Percentiles rank a stretch among this genome's conserved stretches.
Conservation (phyloP, 2,329 filamentous ascomycete species). For the Colletotrichum graminicola region DNA sequence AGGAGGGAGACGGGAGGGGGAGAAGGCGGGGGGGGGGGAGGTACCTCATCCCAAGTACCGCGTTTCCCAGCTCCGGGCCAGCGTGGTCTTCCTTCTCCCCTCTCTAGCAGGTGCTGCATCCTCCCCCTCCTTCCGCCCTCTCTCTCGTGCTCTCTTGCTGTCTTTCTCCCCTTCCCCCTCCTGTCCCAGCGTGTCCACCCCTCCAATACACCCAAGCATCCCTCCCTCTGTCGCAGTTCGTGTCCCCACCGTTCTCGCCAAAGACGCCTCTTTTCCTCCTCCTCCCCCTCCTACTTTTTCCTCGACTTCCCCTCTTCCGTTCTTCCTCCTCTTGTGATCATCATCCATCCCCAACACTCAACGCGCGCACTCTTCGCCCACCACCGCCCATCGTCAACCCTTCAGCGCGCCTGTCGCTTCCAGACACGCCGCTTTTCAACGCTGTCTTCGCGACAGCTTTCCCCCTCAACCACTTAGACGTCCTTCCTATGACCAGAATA, state of each 20-base stretch:
- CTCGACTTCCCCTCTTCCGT: constrained; percentile 38
- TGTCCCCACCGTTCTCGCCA: constrained; percentile 41
- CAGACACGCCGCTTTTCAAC: constrained; percentile 39
- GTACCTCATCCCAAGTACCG: constrained; percentile 23
- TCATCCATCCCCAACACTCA: constrained; percentile 50
- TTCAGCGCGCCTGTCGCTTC: constrained; percentile 39
- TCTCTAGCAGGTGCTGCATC: not conserved
- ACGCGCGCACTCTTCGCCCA: constrained; percentile 37
- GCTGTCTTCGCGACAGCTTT: constrained; percentile 43
- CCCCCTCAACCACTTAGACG: constrained; percentile 46
- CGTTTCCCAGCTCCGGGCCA: constrained; percentile 30
- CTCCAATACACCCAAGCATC: constrained; percentile 30
- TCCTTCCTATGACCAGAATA: constrained; percentile 46
- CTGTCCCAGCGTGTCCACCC: constrained; percentile 20
- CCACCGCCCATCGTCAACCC: constrained; percentile 49
- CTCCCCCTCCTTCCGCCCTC: constrained; percentile 11
- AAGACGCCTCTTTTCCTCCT: constrained; percentile 32
- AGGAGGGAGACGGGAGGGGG: constrained; percentile 1
- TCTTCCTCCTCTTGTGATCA: constrained; percentile 42
- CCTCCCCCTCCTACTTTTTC: constrained; percentile 40
- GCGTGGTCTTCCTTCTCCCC: constrained; percentile 26
- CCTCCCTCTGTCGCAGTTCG: constrained; percentile 39
- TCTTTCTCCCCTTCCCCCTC: constrained; percentile 26
- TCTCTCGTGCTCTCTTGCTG: constrained; percentile 14
- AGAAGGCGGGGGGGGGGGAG: constrained; percentile 2